Evolutionary conservation across 108 stramenopile species (phyloP).

Genomic region (Parietichytrium sp.): DNA sequence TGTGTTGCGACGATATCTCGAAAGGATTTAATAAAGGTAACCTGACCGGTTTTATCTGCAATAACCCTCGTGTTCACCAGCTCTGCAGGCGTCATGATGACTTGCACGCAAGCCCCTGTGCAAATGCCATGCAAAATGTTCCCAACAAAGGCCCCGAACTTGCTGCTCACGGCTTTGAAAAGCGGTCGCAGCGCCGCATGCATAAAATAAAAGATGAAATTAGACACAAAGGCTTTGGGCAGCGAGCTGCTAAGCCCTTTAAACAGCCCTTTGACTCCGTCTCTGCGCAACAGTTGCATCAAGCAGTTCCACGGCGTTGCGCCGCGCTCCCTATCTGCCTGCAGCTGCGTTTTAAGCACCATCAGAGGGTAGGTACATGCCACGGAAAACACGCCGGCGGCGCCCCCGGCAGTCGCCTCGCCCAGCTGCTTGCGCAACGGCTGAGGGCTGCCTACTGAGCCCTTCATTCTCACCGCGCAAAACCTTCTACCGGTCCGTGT

Average conservation of each 20-base stretch:
- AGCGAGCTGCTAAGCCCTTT: slow-evolving; percentile 1
- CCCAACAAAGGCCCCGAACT: not conserved
- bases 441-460: too few relatives aligned
- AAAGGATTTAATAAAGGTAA: not conserved
- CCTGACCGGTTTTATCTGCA: not conserved
- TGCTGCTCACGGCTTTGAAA: not conserved
- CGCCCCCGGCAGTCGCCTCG: slow-evolving; percentile 21
- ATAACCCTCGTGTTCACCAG: slow-evolving; percentile 29
- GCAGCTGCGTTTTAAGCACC: slow-evolving; percentile 25
- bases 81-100: not conserved
- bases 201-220: slow-evolving; percentile 34
- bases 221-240: not conserved
- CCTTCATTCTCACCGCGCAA: too few relatives aligned
- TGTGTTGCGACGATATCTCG: not conserved
- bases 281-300: not conserved
- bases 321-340: slow-evolving; percentile 5
- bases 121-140: slow-evolving; percentile 7
- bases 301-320: not conserved
- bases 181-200: not conserved
- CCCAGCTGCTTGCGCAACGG: too few relatives aligned
- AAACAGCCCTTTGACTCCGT: not conserved
- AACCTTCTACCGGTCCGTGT: too few relatives aligned
- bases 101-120: not conserved
- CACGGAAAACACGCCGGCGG: not conserved
- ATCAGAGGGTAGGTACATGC: slow-evolving; percentile 12